Evolutionary conservation across 495 filamentous ascomycete species (phyloP), one percentile per base, ranked within the genome.

Genomic region (Aspergillus campestris): DNA sequence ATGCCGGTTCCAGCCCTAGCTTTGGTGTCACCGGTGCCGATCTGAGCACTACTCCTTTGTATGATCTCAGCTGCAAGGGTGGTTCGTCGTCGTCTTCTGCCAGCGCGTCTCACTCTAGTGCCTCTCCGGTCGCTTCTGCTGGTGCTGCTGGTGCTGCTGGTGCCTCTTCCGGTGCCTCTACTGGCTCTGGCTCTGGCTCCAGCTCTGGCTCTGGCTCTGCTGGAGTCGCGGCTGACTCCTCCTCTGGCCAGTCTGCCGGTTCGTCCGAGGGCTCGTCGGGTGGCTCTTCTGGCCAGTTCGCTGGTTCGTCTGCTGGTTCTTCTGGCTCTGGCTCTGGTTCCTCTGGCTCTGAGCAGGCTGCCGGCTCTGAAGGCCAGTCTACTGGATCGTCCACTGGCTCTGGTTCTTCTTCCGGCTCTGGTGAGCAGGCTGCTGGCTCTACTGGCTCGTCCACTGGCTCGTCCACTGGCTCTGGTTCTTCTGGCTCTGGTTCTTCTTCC

Each of bases 1-100:
- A 91, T 49, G 72, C 75, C 30, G 72, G 68, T 8, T 75, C 82
- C 9, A 78, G 62, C 67, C 82, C 83, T 44, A 83, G 78, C 70
- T 91, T 92, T 61, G 86, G 87, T 42, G 55, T 80, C 45, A 65
- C 75, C 51, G 69, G 66, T 48, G 67, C 69, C 33, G 66, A 72
- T 47, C 69, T 80, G 43, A 71, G 59, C 47, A 78, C 70, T 42
- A 82, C 59, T 5, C 80, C 82, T 30, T 62, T 83, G 12, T 87
- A 73, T 62, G 73, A 86, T 55, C 69, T 87, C 39, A 74, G 68
- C 40, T 87, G 82, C 74, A 70, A 53, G 10, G 49, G 47, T 46
- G 45, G 56, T 13, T 49, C 57, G 8, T 41, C 45, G 29, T 42
- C 59, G 28, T 58, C 53, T 35, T 45, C 56, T 32, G 43, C 55